A percentile compares a stretch with the other conserved stretches of the same genome.
These are phyloP conservation scores for Geotrichum histeridarum DNA, from an alignment of 1,139 yeast species.

Conservation along the genomic window DNA sequence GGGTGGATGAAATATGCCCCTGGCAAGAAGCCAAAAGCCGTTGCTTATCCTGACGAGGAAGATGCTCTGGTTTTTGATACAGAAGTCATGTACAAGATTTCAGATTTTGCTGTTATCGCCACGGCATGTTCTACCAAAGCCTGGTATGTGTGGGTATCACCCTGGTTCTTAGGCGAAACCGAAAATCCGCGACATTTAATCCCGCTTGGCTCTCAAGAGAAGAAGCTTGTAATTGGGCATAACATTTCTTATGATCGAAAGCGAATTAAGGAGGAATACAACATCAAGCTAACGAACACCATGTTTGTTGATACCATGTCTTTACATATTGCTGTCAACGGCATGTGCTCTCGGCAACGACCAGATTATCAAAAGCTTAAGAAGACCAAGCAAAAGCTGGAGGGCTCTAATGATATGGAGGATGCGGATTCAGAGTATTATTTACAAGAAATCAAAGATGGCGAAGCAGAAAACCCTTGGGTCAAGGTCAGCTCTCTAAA, in stretches of 20 bases:
- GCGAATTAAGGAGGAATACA: constrained; percentile 77
- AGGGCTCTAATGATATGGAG: constrained; percentile 23
- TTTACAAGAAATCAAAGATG: constrained; percentile 16
- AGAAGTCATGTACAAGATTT: constrained; percentile 73
- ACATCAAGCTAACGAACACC: constrained; percentile 57
- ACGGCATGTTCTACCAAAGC: constrained; percentile 73
- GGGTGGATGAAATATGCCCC: constrained; percentile 82
- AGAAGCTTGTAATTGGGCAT: constrained; percentile 73
- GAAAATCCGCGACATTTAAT: constrained; percentile 56
- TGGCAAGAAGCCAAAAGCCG: constrained; percentile 50
- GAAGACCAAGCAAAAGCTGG: constrained; percentile 23
- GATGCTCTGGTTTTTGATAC: constrained; percentile 77
- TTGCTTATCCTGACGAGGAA: constrained; percentile 65
- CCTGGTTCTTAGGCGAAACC: constrained; percentile 59
- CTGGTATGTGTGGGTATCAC: constrained; percentile 96
- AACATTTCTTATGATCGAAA: constrained; percentile 91
- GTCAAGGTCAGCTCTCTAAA: constrained; percentile 68
- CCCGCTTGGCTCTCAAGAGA: constrained; percentile 50
- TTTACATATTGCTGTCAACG: constrained; percentile 82
- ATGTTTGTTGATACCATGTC: constrained; percentile 91
- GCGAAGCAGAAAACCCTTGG: constrained; percentile 58
- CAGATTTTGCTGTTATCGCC: constrained; percentile 75
- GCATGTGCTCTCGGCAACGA: constrained; percentile 89
- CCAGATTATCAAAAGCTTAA: constrained; percentile 63
- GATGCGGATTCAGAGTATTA: constrained; percentile 13